Evolutionary conservation across 1,284 basidiomycete species (phyloP).

Genomic region (Rhodotorula glutinis): DNA sequence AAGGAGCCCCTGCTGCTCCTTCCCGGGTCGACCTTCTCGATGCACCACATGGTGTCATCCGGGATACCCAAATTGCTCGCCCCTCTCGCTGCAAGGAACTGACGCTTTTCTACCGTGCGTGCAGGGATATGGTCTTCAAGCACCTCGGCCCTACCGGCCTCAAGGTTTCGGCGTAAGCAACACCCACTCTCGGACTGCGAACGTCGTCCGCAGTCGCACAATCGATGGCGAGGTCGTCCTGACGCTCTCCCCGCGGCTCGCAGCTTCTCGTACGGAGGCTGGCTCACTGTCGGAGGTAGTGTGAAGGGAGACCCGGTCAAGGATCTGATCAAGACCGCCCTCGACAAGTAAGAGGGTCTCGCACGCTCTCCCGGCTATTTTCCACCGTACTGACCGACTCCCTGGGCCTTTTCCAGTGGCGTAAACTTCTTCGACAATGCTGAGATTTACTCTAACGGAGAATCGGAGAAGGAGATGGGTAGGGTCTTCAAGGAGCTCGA

Average conservation of each 20-base stretch:
- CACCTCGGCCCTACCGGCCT: conserved; percentile 23
- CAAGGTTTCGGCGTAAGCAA: conserved; percentile 15
- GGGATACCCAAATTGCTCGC: not conserved
- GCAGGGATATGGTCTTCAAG: conserved; percentile 31
- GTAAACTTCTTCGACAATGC: conserved; percentile 29
- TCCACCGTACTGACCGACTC: too few relatives aligned
- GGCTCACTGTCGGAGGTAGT: conserved; percentile 29
- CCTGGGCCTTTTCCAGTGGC: too few relatives aligned
- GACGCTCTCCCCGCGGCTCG: not conserved
- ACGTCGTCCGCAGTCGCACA: too few relatives aligned
- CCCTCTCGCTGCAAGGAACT: not conserved
- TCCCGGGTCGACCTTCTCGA: not conserved
- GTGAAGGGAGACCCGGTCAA: conserved; percentile 23
- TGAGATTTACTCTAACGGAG: conserved; percentile 47
- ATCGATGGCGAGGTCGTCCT: too few relatives aligned
- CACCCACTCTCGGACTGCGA: too few relatives aligned
- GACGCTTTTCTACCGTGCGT: not conserved
- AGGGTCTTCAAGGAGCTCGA: conserved; percentile 49
- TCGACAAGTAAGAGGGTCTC: conserved; percentile 22
- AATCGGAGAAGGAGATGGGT: conserved; percentile 58
- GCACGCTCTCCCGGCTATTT: too few relatives aligned
- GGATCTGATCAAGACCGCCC: conserved; percentile 53
- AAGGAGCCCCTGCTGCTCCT: not conserved
- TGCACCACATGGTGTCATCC: conserved; percentile 1
- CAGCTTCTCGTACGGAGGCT: conserved; percentile 29